Conservation (phyloP, 2,329 filamentous ascomycete genomes). For the Dactylellina drechsleri region DNA sequence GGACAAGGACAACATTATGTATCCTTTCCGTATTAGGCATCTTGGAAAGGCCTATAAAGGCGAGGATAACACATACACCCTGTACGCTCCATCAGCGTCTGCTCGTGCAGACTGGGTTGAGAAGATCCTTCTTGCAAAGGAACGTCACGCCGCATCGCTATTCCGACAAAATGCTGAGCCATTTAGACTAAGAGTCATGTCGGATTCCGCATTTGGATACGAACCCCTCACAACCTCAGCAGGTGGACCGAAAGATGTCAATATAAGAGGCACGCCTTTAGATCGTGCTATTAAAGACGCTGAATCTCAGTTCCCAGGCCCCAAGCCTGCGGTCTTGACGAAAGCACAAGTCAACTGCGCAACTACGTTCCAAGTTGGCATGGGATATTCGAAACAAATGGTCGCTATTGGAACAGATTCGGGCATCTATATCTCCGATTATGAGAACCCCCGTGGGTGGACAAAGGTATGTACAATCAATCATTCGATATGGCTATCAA, state of each 20-base stretch:
- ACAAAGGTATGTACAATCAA: slow-evolving; percentile 72
- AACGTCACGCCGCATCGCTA: slow-evolving; percentile 85
- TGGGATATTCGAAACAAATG: slow-evolving; percentile 77
- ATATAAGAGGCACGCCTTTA: slow-evolving; percentile 88
- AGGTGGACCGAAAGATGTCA: slow-evolving; percentile 68
- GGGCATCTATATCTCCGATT: slow-evolving; percentile 89
- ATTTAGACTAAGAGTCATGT: slow-evolving; percentile 89
- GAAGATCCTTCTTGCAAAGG: slow-evolving; percentile 95
- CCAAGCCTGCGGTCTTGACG: slow-evolving; percentile 79
- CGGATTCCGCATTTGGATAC: slow-evolving; percentile 89
- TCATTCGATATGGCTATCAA: slow-evolving; percentile 7
- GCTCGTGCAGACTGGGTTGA: slow-evolving; percentile 88
- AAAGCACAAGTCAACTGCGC: slow-evolving; percentile 90
- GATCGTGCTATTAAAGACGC: slow-evolving; percentile 90
- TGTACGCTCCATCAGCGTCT: slow-evolving; percentile 81
- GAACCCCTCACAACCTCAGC: slow-evolving; percentile 73
- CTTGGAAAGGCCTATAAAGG: slow-evolving; percentile 68
- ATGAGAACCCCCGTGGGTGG: slow-evolving; percentile 91
- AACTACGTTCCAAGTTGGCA: slow-evolving; percentile 78
- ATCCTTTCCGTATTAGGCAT: slow-evolving; percentile 95
- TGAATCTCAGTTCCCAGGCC: slow-evolving; percentile 74
- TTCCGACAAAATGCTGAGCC: slow-evolving; percentile 95
- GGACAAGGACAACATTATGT: slow-evolving; percentile 79
- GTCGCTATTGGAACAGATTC: slow-evolving; percentile 95
- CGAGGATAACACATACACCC: slow-evolving; percentile 83